Base-by-base conservation (phyloP, 2,329 filamentous ascomycete species). In the Aspergillus novoparasiticus region DNA sequence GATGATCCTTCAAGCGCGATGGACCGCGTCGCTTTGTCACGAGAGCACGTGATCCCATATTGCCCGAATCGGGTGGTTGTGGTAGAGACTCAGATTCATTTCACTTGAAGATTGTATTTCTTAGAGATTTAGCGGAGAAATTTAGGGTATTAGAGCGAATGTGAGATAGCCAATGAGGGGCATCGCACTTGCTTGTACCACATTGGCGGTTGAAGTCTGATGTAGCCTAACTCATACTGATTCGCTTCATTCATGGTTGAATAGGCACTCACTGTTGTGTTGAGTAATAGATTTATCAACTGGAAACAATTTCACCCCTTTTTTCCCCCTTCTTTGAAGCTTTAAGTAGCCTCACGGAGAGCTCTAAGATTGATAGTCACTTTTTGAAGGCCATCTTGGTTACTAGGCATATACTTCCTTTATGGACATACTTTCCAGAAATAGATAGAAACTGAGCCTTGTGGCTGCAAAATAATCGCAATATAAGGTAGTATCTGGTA, bases 41-140 rank as follows among this genome's bases (percentile, higher is more conserved):
- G 68, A 66, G 59, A 66, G 34, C 69, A 71, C 68, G 69, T 71
- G 69, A 69, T 61, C 19, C 50, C 10, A 64, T 58, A 43, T 61
- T 23, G n/a, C 39, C 30, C 30, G 34, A 48, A 43, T 56, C 30
- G 19, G 61, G 50, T 46, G 28, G 51, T 34, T 53, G 23, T 34
- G 30, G 1, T 11, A 34, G 41, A 41, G 34, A 30, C 30, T 11
- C 34, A 16, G 30, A 21, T 43, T 21, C 41, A n/a, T 21, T 19
- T 43, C 41, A 43, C 41, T 43, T 43, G 43, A 23, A 10, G 11
- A 11, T 46, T 23, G 1, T 21, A 23, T 46, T 43, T 6, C 11
- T 46, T 6, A 14, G 21, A 23, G n/a, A 12, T 12, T 21, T 8
- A 21, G 41, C 21, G 9, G 43, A 14, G 11, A 46, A 3, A 6